A percentile compares a stretch with the other conserved stretches of the same genome.
Evolutionary conservation across 176 grass and related monocot species (phyloP).

Genomic region (Puya raimondii): DNA sequence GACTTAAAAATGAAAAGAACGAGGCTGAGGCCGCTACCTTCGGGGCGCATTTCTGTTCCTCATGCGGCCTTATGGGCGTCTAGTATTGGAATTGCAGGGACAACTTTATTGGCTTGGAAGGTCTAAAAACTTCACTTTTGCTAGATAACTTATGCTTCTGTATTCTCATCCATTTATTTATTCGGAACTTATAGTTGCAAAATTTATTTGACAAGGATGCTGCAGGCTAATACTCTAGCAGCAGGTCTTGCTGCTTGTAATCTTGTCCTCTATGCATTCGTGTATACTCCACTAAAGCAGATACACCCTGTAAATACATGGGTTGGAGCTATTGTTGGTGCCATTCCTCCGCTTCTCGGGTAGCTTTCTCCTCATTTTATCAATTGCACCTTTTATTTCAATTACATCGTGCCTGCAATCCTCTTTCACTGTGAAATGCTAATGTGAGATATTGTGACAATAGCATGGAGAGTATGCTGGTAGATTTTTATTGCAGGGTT

Average conservation of each 20-base stretch:
- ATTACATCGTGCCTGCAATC: neutral
- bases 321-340: slow-evolving; percentile 94
- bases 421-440: neutral
- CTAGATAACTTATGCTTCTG: neutral
- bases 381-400: neutral
- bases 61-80: slow-evolving; percentile 96
- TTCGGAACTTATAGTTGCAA: slow-evolving; percentile 38
- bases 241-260: slow-evolving; percentile 82
- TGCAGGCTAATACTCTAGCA: slow-evolving; percentile 84
- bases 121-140: slow-evolving; percentile 34
- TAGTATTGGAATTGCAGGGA: slow-evolving; percentile 69
- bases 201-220: slow-evolving; percentile 46
- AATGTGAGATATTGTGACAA: neutral
- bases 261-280: slow-evolving; percentile 89
- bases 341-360: slow-evolving; percentile 97
- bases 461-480: neutral
- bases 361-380: slow-evolving; percentile 31
- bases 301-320: slow-evolving; percentile 98
- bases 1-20: slow-evolving; percentile 96
- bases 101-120: slow-evolving; percentile 74
- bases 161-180: neutral
- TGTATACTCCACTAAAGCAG: slow-evolving; percentile 98
- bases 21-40: slow-evolving; percentile 62
- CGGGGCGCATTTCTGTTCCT: slow-evolving; percentile 58
- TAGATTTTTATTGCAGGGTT: neutral